Evolutionary conservation across 768 basidiomycete species (phyloP).

Genomic region (Mycena rebaudengoi): DNA sequence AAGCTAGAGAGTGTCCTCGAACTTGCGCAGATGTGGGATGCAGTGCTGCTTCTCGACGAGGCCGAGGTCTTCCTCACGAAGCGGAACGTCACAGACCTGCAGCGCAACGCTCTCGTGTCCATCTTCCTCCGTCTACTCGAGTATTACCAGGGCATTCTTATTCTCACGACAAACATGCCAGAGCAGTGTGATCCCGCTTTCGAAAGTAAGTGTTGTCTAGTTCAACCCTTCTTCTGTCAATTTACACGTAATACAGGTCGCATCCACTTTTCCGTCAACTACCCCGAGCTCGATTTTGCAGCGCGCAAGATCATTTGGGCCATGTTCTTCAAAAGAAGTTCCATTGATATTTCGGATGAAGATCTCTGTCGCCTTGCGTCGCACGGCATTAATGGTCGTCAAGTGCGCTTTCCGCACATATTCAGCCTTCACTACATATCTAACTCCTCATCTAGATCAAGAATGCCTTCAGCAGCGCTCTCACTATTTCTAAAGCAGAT

Average conservation of each 20-base stretch:
- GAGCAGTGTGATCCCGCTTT: constrained; percentile 41
- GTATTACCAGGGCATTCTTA: constrained; percentile 47
- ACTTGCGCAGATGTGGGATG: constrained; percentile 43
- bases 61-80: constrained; percentile 44
- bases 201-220: constrained; percentile 32
- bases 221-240: neutral
- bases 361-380: neutral
- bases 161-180: constrained; percentile 44
- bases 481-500: neutral
- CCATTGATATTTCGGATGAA: neutral
- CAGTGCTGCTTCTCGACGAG: constrained; percentile 46
- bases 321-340: constrained; percentile 40
- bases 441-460: neutral
- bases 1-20: constrained; percentile 32
- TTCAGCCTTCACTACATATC: neutral
- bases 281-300: constrained; percentile 35
- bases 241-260: constrained; percentile 30
- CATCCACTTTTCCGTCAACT: constrained; percentile 44
- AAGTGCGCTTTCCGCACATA: neutral
- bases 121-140: constrained; percentile 48
- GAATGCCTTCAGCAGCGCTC: neutral
- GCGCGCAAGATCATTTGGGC: constrained; percentile 39
- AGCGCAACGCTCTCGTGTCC: constrained; percentile 44
- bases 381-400: neutral
- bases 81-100: constrained; percentile 30